Conservation (phyloP, 179 eudicot species). For the Corrigiola litoralis region DNA sequence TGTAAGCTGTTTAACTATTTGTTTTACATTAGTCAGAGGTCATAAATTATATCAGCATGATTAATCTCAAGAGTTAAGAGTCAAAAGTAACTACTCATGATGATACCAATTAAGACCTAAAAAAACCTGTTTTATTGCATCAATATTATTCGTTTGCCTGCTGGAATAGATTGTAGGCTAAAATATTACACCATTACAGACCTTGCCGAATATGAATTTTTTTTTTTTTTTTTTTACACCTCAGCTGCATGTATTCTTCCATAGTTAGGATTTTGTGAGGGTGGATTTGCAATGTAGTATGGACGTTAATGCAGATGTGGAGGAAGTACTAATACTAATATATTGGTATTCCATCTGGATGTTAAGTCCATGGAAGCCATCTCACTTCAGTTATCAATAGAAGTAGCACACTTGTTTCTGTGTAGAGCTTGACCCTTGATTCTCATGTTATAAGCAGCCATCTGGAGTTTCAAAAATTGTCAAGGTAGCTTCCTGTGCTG, state of each 20-base stretch:
- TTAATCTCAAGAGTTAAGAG: background rate
- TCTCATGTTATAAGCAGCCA: conserved; percentile 39
- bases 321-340: background rate
- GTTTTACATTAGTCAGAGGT: background rate
- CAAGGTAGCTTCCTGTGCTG: conserved; percentile 78
- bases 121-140: background rate
- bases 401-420: background rate
- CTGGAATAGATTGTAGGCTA: background rate
- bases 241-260: too few relatives aligned
- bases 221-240: too few relatives aligned
- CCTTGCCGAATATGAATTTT: too few relatives aligned
- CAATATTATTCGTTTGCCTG: background rate
- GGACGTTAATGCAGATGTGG: background rate
- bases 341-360: too few relatives aligned
- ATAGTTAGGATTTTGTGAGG: too few relatives aligned
- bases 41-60: background rate
- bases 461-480: conserved; percentile 61
- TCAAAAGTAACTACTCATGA: background rate
- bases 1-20: background rate
- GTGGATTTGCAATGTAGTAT: too few relatives aligned
- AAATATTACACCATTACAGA: too few relatives aligned
- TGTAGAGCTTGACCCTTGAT: conserved; percentile 1
- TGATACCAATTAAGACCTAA: background rate
- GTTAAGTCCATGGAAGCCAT: background rate
- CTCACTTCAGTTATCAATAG: background rate